Conservation (phyloP, 345 rosid species). For the Dipteronia sinensis region DNA sequence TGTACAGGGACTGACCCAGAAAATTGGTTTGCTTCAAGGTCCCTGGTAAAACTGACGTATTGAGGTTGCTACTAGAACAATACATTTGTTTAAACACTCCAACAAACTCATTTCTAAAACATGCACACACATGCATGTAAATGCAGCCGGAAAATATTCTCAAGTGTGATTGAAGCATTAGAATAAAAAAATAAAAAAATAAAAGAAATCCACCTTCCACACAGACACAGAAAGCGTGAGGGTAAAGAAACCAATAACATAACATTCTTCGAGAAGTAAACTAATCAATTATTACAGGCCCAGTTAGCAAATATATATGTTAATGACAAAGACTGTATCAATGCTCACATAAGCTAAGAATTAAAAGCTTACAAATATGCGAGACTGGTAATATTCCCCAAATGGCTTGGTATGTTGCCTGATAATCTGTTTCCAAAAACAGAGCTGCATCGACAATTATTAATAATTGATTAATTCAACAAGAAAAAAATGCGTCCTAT, state of each 20-base stretch:
- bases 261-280: no score
- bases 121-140: no score
- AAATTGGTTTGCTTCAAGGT: slow-evolving; percentile 64
- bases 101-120: not conserved
- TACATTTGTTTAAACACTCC: not conserved
- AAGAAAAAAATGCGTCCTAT: not conserved
- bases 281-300: not conserved
- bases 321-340: no score
- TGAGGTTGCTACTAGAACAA: not conserved
- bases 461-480: not conserved
- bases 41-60: slow-evolving; percentile 33
- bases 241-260: not conserved
- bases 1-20: slow-evolving; percentile 59
- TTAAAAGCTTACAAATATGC: slow-evolving; percentile 36
- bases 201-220: not conserved
- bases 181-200: no score
- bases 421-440: slow-evolving; percentile 43
- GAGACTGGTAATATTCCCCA: slow-evolving; percentile 47
- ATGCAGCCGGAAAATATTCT: not conserved
- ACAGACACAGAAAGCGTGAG: not conserved
- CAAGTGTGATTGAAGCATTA: not conserved
- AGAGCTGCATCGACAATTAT: slow-evolving; percentile 33
- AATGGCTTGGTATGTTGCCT: slow-evolving; percentile 40
- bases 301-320: not conserved
- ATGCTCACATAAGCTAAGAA: not conserved